Conservation (phyloP, 2,329 filamentous ascomycete genomes). For the Aspergillus ochraceoroseus region DNA sequence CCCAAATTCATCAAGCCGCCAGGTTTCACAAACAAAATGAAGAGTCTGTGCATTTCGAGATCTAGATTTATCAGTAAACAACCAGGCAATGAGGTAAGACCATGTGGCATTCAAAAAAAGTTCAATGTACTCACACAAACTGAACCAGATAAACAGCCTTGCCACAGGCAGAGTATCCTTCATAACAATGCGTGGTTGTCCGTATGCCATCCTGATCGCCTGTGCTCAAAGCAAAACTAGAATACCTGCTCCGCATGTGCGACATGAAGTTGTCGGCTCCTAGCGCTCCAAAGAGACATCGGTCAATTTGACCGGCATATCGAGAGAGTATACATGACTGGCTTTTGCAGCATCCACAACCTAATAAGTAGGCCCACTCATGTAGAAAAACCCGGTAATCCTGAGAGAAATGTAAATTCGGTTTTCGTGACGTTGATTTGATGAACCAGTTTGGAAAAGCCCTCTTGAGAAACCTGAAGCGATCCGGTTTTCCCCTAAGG, state of each 20-base stretch:
- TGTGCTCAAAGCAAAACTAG: not conserved
- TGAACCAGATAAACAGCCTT: not conserved
- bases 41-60: not conserved
- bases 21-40: not conserved
- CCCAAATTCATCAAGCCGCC: not conserved
- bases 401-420: not conserved
- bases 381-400: conserved; percentile 5
- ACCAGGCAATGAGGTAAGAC: too few species aligned
- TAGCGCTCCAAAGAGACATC: conserved; percentile 7
- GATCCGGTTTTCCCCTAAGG: not conserved
- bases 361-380: conserved; percentile 4
- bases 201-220: not conserved
- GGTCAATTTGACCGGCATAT: conserved; percentile 6
- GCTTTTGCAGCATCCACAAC: conserved; percentile 2
- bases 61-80: not conserved
- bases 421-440: not conserved
- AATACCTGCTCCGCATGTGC: conserved; percentile 1
- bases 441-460: conserved; percentile 7
- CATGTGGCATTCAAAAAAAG: too few species aligned
- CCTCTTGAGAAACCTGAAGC: conserved; percentile 1
- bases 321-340: not conserved
- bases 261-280: conserved; percentile 4
- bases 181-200: not conserved
- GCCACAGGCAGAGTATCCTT: not conserved
- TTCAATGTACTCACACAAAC: conserved; percentile 1